Evolutionary conservation across 2,329 filamentous ascomycete genomes (phyloP), one percentile per base, ranked within the genome.

Genomic region (Ophiostoma fasciatum): DNA sequence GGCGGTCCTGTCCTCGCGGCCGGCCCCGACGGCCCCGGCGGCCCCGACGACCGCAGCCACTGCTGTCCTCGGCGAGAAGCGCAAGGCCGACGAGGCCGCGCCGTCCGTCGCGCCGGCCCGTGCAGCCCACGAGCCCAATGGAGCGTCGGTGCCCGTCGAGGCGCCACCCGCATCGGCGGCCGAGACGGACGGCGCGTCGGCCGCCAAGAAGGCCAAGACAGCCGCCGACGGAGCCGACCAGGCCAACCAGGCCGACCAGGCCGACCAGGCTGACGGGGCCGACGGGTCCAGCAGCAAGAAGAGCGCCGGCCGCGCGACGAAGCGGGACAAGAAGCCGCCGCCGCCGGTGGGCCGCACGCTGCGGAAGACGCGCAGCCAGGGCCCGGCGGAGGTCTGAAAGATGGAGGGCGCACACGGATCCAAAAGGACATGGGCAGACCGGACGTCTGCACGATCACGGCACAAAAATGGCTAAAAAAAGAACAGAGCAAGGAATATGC

Each of bases 351-450:
- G 58, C 12, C 46, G 44, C 37, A 58, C 58, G 4, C 49, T 49
- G 10, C 51, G 58, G 17, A 59, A 57, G 49, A 61, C 58, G 2
- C 51, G 58, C 35, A 61, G 58, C 41, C 58, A 61, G 38, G 55
- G 52, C 4, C 46, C 40, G 5, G 44, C 21, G 15, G 39, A 40
- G 7, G 37, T 31, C 12, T 42, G 17, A 42, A 7, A n/a, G n/a
- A n/a, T n/a, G 5, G 31, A 8, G 12, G 17, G 18, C 13, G 12
- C 21, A 12, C n/a, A n/a, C n/a, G n/a, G n/a, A n/a, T n/a, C n/a
- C 22, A 23, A 23, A 23, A 23, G 22, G 7, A 23, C 7, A 22
- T 7, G 30, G 20, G n/a, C 19, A 23, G 20, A 31, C 4, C 14
- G 5, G 28, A n/a, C n/a, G n/a, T n/a, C n/a, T n/a, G n/a, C n/a